Evolutionary conservation across 345 rosid genomes (phyloP).

Genomic region (Sisymbrium irio): DNA sequence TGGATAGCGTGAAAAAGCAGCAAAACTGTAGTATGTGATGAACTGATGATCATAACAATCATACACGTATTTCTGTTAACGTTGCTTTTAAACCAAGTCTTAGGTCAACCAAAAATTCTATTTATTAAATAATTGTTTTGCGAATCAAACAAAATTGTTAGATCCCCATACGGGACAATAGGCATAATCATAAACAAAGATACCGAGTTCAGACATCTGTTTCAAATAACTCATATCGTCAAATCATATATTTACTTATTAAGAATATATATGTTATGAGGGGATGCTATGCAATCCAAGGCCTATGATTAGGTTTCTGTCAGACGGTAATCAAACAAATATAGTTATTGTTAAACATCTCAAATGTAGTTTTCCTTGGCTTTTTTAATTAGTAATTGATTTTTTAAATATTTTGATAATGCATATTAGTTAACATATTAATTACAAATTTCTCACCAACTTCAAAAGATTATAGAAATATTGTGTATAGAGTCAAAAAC

Average conservation of each 20-base stretch:
- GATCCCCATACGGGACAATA: neutral
- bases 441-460: neutral
- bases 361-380: no score
- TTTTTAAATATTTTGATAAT: neutral
- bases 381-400: neutral
- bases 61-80: constrained; percentile 21
- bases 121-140: neutral
- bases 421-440: neutral
- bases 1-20: constrained; percentile 25
- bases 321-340: neutral
- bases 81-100: constrained; percentile 38
- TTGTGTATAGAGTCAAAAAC: no score
- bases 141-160: neutral
- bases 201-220: neutral
- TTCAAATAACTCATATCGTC: no score
- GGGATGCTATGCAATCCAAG: neutral
- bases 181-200: neutral
- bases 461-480: no score
- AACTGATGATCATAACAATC: constrained; percentile 21
- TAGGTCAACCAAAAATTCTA: neutral
- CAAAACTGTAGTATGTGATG: constrained; percentile 5
- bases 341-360: neutral
- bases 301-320: neutral
- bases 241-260: no score
- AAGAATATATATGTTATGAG: neutral